Evolutionary conservation across 805 yeast species (phyloP).

Genomic region (Candida insectalens): DNA sequence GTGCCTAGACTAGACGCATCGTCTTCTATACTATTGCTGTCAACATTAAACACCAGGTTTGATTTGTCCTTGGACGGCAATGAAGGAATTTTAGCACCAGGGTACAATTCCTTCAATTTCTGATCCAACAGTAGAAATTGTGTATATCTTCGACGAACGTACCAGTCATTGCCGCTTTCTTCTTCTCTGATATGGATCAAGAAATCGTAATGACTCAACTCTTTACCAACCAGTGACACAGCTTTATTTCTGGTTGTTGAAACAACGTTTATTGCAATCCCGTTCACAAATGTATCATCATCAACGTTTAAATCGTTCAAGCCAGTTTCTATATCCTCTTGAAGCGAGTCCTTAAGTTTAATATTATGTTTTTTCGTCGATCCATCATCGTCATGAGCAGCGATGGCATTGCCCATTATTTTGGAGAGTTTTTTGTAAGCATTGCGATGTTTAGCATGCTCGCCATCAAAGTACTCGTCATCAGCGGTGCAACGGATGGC

Average conservation of each 20-base stretch:
- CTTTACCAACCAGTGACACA: conserved; percentile 12
- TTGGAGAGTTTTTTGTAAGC: conserved; percentile 31
- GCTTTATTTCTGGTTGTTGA: conserved; percentile 23
- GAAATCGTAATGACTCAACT: conserved; percentile 30
- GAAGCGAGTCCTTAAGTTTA: conserved; percentile 2
- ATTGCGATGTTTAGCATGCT: conserved; percentile 22
- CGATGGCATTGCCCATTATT: conserved; percentile 11
- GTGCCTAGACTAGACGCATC: conserved; percentile 3
- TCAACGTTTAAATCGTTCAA: conserved; percentile 26
- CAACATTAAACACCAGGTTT: conserved; percentile 11
- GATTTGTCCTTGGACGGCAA: conserved; percentile 24
- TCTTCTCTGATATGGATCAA: conserved; percentile 35
- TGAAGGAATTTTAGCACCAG: conserved; percentile 50
- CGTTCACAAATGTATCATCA: conserved; percentile 36
- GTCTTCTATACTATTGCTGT: no score
- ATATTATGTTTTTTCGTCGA: conserved; percentile 2
- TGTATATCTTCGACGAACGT: conserved; percentile 52
- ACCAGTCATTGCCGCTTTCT: conserved; percentile 27
- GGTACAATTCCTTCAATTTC: conserved; percentile 44
- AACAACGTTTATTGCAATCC: conserved; percentile 53
- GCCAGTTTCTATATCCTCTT: conserved; percentile 19
- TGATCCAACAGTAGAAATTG: conserved; percentile 56
- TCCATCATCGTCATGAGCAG: conserved; percentile 2
- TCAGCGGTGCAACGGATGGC: conserved; percentile 59
- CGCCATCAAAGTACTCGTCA: conserved; percentile 32